phyloP scores from a whole-genome alignment of 768 basidiomycete genomes.

The Amanita phalloides region DNA sequence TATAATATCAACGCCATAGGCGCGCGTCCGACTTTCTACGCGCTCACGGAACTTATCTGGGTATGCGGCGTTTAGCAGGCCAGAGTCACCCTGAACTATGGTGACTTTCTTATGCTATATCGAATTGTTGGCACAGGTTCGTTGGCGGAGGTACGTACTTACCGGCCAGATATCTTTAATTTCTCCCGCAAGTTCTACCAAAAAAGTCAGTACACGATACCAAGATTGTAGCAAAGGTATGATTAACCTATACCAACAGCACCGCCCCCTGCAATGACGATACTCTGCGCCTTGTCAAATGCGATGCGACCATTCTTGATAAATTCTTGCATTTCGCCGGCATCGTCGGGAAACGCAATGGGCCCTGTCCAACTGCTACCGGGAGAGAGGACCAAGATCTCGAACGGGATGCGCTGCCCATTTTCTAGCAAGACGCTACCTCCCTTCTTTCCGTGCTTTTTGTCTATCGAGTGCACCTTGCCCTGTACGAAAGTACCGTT shows the following conservation, averaged over 20 bases:
- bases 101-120: conserved; percentile 33
- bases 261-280: conserved; percentile 31
- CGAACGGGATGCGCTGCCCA: conserved; percentile 34
- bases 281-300: conserved; percentile 23
- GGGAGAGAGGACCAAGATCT: conserved; percentile 45
- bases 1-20: conserved; percentile 33
- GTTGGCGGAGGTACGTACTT: neutral
- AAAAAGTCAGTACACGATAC: neutral
- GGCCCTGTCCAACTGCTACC: conserved; percentile 38
- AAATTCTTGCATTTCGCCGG: conserved; percentile 15
- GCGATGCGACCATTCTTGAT: conserved; percentile 9
- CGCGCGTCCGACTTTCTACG: conserved; percentile 24
- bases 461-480: conserved; percentile 16
- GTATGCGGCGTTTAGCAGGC: conserved; percentile 41
- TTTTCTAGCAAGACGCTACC: conserved; percentile 33
- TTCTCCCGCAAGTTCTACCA: conserved; percentile 18
- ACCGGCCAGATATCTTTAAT: conserved; percentile 20
- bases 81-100: conserved; percentile 38
- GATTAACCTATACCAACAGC: conserved; percentile 24
- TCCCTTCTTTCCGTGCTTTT: conserved; percentile 17
- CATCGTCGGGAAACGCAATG: conserved; percentile 18
- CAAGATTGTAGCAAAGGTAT: conserved; percentile 4
- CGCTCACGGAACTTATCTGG: conserved; percentile 34
- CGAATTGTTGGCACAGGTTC: neutral
- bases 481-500: conserved; percentile 32